These are phyloP conservation scores for Pseudogymnoascus verrucosus DNA, from an alignment of 2,329 filamentous ascomycete species.

Conservation along the genomic window DNA sequence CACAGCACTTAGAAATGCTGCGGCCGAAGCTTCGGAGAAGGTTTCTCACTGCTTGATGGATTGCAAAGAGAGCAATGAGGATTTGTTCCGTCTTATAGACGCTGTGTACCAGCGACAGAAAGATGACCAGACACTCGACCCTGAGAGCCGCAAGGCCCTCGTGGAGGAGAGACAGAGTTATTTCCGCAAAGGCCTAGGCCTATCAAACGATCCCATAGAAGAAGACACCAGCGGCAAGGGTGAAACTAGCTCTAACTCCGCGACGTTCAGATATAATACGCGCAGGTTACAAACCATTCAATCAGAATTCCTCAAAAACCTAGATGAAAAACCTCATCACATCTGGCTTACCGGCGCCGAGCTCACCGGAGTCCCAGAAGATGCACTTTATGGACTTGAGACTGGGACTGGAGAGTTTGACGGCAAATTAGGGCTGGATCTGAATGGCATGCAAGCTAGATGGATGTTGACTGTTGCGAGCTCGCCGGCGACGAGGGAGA, in stretches of 20 bases:
- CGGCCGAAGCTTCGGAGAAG: not conserved
- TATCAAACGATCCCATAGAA: not conserved
- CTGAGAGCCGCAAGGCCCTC: not conserved
- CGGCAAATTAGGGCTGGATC: slow-evolving; percentile 64
- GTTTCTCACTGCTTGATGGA: not conserved
- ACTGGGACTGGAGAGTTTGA: slow-evolving; percentile 63
- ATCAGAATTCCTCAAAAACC: slow-evolving; percentile 65
- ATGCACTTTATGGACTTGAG: slow-evolving; percentile 55
- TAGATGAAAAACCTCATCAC: slow-evolving; percentile 71
- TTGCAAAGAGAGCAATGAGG: not conserved
- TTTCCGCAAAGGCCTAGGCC: not conserved
- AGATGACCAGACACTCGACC: not conserved
- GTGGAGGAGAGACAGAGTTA: not conserved
- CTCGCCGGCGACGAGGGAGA: slow-evolving; percentile 57
- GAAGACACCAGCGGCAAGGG: not conserved
- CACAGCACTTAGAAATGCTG: not conserved
- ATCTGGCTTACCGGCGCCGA: slow-evolving; percentile 66
- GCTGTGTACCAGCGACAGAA: not conserved
- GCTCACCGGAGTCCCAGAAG: slow-evolving; percentile 62
- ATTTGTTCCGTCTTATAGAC: not conserved
- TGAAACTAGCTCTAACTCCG: not conserved
- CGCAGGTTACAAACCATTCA: slow-evolving; percentile 64
- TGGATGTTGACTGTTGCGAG: slow-evolving; percentile 64
- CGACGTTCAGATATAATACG: slow-evolving; percentile 44
- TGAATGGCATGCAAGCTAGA: slow-evolving; percentile 72